Conservation (phyloP, 2,329 filamentous ascomycete genomes). For the Neopestalotiopsis sp. region DNA sequence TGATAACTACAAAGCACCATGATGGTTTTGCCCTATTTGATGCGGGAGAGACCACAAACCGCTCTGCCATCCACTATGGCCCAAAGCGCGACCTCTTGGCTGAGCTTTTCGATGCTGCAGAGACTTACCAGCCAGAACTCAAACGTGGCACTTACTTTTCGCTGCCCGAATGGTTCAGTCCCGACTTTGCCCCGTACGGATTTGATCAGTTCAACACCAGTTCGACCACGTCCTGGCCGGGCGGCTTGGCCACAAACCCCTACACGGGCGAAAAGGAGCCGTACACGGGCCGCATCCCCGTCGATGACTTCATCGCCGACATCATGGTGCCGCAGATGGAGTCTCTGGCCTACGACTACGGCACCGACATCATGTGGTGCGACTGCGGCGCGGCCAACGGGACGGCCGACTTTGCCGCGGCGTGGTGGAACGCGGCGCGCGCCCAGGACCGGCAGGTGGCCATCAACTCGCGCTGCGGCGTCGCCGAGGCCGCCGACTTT, state of each 20-base stretch:
- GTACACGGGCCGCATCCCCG: slow-evolving; percentile 43
- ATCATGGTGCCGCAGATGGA: slow-evolving; percentile 49
- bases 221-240: slow-evolving; percentile 35
- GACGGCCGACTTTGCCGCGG: slow-evolving; percentile 41
- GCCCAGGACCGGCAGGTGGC: slow-evolving; percentile 49
- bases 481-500: slow-evolving; percentile 53
- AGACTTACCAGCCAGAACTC: slow-evolving; percentile 40
- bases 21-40: slow-evolving; percentile 48
- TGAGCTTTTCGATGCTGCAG: slow-evolving; percentile 45
- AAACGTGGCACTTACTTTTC: slow-evolving; percentile 49
- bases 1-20: slow-evolving; percentile 47
- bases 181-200: slow-evolving; percentile 43
- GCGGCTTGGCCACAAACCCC: slow-evolving; percentile 44
- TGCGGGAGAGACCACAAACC: slow-evolving; percentile 38
- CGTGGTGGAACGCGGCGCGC: slow-evolving; percentile 45
- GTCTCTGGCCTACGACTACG: slow-evolving; percentile 44
- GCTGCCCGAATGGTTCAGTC: slow-evolving; percentile 51
- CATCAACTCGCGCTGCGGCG: slow-evolving; percentile 60
- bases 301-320: slow-evolving; percentile 43
- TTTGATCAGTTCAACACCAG: slow-evolving; percentile 36
- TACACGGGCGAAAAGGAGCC: slow-evolving; percentile 42
- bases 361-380: slow-evolving; percentile 52
- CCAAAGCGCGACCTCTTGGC: slow-evolving; percentile 42
- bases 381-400: slow-evolving; percentile 45
- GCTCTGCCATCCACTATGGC: slow-evolving; percentile 42